phyloP scores from a whole-genome alignment of 768 basidiomycete genomes.

The Serendipita sp. region DNA sequence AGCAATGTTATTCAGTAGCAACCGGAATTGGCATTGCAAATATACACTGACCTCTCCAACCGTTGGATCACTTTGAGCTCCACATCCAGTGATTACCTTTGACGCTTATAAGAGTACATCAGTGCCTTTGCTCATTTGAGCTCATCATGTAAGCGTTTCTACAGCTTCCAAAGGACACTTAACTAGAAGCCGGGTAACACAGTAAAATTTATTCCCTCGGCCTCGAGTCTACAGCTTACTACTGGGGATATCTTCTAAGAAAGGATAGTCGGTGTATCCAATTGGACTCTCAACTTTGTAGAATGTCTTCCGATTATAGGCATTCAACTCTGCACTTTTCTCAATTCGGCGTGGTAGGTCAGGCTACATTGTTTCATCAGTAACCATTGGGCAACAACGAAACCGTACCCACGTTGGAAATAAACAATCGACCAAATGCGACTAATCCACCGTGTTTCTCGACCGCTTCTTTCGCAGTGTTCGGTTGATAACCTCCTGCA shows the following conservation, averaged over 20 bases:
- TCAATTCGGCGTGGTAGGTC: constrained; percentile 26
- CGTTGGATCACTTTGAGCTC: no score
- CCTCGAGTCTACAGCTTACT: neutral
- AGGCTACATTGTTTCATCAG: constrained; percentile 20
- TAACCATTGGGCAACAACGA: neutral
- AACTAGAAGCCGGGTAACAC: neutral
- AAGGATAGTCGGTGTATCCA: constrained; percentile 24
- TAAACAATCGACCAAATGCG: constrained; percentile 25
- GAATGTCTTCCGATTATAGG: constrained; percentile 25
- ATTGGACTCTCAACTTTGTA: constrained; percentile 20
- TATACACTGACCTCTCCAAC: no score
- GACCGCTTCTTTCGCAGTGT: constrained; percentile 24
- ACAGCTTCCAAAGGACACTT: neutral
- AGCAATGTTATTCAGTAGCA: no score
- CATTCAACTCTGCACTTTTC: constrained; percentile 21
- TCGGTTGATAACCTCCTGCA: constrained; percentile 30
- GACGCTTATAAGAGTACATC: no score
- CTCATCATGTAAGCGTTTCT: no score
- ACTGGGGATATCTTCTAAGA: neutral
- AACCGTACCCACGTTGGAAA: constrained; percentile 24
- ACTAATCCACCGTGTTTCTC: constrained; percentile 20
- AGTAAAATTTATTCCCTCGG: no score
- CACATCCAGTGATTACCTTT: no score
- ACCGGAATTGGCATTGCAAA: no score
- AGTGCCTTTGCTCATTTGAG: no score